These are phyloP conservation scores for Russula sp. DNA, from an alignment of 768 basidiomycete species.

Conservation along the genomic window DNA sequence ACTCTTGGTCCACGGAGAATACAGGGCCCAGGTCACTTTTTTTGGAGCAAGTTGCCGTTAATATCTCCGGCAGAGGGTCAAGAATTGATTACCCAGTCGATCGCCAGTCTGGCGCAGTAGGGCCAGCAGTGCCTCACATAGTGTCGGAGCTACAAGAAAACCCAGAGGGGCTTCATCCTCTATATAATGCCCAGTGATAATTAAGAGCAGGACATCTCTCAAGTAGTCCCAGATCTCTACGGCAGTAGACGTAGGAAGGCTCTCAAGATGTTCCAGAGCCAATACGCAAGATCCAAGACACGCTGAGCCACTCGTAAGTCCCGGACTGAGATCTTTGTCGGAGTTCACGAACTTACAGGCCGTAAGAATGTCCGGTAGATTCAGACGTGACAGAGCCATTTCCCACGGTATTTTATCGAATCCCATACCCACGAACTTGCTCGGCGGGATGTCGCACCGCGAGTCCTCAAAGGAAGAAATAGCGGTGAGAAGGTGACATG, in stretches of 20 bases:
- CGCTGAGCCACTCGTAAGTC: slow-evolving; percentile 11
- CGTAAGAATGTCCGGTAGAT: slow-evolving; percentile 29
- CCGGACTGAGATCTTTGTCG: not conserved
- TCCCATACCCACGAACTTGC: not conserved
- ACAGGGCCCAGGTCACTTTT: slow-evolving; percentile 21
- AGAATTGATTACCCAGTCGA: slow-evolving; percentile 14
- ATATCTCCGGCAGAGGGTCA: not conserved
- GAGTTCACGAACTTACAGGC: slow-evolving; percentile 33
- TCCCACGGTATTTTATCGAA: slow-evolving; percentile 2
- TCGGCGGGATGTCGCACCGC: not conserved
- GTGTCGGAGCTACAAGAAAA: slow-evolving; percentile 38
- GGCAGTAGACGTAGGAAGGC: slow-evolving; percentile 33
- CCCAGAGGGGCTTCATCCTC: slow-evolving; percentile 45
- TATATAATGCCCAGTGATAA: slow-evolving; percentile 38
- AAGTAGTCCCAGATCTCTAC: slow-evolving; percentile 52
- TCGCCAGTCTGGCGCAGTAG: slow-evolving; percentile 26
- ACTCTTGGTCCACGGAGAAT: slow-evolving; percentile 46
- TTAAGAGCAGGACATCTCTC: slow-evolving; percentile 40
- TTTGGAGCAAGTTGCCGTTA: not conserved
- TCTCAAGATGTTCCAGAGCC: slow-evolving; percentile 20
- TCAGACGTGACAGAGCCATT: slow-evolving; percentile 13
- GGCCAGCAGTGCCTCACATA: slow-evolving; percentile 43
- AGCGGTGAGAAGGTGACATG: slow-evolving; percentile 3
- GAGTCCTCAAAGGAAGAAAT: not conserved
- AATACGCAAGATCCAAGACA: slow-evolving; percentile 30